Evolutionary conservation across 768 basidiomycete genomes (phyloP), one percentile per base, ranked within the genome.

Genomic region (Infundibulicybe gibba): DNA sequence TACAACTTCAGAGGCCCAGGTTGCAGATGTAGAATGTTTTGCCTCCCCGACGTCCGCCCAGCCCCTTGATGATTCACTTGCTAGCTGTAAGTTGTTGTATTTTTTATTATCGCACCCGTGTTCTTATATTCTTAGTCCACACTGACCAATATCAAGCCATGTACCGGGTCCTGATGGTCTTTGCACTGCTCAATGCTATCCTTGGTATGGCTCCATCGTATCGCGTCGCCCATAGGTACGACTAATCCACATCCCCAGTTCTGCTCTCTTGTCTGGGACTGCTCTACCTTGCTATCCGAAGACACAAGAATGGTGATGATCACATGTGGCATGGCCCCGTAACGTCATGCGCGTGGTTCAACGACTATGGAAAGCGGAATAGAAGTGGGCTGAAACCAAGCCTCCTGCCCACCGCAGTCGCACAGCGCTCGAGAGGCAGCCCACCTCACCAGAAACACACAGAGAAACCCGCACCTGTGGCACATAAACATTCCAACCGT

Each of bases 101-200:
- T n/a, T n/a, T n/a, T n/a, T n/a, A n/a, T n/a, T n/a, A n/a, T n/a
- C n/a, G n/a, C n/a, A n/a, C 9, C 20, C 45, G 14, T n/a, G 3
- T 32, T 10, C 50, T 41, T 49, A 48, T 42, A 32, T 37, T 39
- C 55, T 14, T 56, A 91, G 90, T 90, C 67, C 82, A 87, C 47
- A 90, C 88, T 17, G 85, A 89, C 56, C 87, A 87, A 50, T 92
- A 85, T 62, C 90, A 90, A 54, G 88, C 89, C n/a, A 90, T 90
- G 71, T 91, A 90, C 61, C 81, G 83, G 21, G 89, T 90, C 15
- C 71, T 92, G 49, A 87, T 83, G 63, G 79, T 84, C 14, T 91
- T 91, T 65, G 80, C 90, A 5, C 65, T 91, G 46, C 80, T 92
- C 63, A 91, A 90, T 56, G 80, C 85, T 42, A 72, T 75, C 37